phyloP scores from a whole-genome alignment of 768 basidiomycete species.

The Tricholoma sp. region DNA sequence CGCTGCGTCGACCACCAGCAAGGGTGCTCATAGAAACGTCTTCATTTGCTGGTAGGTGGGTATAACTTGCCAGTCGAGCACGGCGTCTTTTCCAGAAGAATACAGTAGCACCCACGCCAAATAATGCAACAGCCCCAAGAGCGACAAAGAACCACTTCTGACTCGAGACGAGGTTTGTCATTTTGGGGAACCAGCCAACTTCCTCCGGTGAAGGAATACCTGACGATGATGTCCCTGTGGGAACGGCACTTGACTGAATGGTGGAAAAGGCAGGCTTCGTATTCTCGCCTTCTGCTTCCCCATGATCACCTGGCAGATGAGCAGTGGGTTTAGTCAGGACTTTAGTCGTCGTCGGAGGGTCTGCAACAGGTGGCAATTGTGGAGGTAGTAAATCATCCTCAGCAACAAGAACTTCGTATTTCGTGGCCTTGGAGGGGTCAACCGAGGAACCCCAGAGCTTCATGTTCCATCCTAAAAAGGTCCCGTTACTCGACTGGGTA shows the following conservation, averaged over 20 bases:
- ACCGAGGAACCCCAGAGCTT: constrained; percentile 86
- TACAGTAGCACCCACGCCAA: constrained; percentile 59
- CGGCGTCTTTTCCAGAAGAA: constrained; percentile 78
- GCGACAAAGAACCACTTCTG: constrained; percentile 92
- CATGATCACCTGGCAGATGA: constrained; percentile 85
- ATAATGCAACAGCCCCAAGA: constrained; percentile 70
- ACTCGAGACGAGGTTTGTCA: constrained; percentile 65
- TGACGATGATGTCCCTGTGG: constrained; percentile 34
- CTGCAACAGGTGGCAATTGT: constrained; percentile 33
- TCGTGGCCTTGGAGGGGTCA: constrained; percentile 60
- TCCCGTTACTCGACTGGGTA: constrained; percentile 44
- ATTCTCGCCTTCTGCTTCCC: constrained; percentile 72
- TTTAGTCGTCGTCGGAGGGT: constrained; percentile 43
- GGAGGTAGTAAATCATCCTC: constrained; percentile 45
- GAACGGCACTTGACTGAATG: constrained; percentile 17
- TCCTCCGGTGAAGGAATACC: constrained; percentile 36
- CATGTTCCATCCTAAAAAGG: constrained; percentile 89
- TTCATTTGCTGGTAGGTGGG: constrained; percentile 54
- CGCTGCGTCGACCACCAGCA: constrained; percentile 29
- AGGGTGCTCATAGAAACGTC: constrained; percentile 77
- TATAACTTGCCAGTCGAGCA: constrained; percentile 45
- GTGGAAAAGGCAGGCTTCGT: constrained; percentile 64
- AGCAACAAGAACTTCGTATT: constrained; percentile 54
- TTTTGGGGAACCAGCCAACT: constrained; percentile 80
- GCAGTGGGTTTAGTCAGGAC: constrained; percentile 80